Evolutionary conservation across 495 filamentous ascomycete genomes (phyloP), one percentile per base, ranked within the genome.

Genomic region (Aspergillus incahuasiensis): DNA sequence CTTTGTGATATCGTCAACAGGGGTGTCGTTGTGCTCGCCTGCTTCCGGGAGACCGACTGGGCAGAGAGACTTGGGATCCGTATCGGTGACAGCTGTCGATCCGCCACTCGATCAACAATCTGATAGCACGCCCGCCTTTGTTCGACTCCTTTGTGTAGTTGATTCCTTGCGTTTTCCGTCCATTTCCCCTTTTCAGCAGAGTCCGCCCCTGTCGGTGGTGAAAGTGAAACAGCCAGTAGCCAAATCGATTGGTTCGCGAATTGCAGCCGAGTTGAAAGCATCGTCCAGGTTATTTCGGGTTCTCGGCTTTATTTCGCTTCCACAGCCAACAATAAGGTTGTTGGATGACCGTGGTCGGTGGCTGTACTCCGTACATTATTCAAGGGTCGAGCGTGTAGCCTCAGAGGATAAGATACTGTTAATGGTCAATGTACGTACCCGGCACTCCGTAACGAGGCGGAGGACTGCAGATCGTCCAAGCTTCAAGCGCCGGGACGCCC

Each of bases 401-500:
- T n/a, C n/a, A n/a, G n/a, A n/a, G n/a, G n/a, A n/a, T n/a, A n/a
- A n/a, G n/a, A n/a, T n/a, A n/a, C n/a, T n/a, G n/a, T n/a, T n/a
- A n/a, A 35, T 35, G 32, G 32, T 35, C 32, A 35, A 11, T 28
- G 25, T 28, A 28, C 25, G 25, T 28, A 28, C 25, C 8, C 25
- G 4, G 25, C 4, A 28, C 25, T 28, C 25, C 25, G 8, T 35
- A 35, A 9, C 5, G 12, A 35, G 6, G 32, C 12, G 32, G 32
- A 35, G 6, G 32, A 5, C 6, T 25, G 15, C 25, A 38, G 40
- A 45, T 42, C 19, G 24, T 19, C 41, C 18, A 35, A 41, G 51
- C 38, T 46, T 34, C 40, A 54, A 35, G 51, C 51, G 18, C 42
- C 41, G 43, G 52, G 28, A 34, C 43, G 35, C 20, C 44, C 53